A percentile compares a stretch with the other conserved stretches of the same genome.
Evolutionary conservation across 129 eudicot genomes (phyloP).

Genomic region (Scalesia atractyloides): DNA sequence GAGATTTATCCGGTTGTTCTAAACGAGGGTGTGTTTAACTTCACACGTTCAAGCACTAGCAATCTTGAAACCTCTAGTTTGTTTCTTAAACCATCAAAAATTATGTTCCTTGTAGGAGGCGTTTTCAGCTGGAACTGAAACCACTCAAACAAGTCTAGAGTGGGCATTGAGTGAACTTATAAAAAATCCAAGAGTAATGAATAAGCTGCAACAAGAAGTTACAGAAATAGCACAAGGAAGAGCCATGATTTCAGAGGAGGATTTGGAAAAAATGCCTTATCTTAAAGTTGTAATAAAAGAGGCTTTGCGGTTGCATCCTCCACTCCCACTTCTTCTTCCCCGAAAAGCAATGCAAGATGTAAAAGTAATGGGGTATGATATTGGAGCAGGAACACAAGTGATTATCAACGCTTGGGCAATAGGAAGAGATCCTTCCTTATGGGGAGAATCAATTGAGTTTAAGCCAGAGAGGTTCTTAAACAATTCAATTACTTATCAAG

Average conservation of each 20-base stretch:
- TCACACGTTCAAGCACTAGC: too few relatives aligned
- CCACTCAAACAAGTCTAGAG: not conserved
- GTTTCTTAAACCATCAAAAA: not conserved
- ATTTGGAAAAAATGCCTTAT: not conserved
- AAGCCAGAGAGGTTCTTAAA: not conserved
- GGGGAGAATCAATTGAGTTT: constrained; percentile 2
- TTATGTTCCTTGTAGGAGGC: not conserved
- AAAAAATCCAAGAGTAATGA: not conserved
- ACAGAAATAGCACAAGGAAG: not conserved
- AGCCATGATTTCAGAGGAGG: not conserved
- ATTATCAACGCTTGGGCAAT: constrained; percentile 7
- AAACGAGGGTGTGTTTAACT: too few relatives aligned
- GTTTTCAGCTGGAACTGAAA: not conserved
- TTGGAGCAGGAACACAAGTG: not conserved
- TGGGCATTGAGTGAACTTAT: not conserved
- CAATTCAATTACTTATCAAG: not conserved
- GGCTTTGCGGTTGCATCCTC: not conserved
- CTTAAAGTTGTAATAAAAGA: constrained; percentile 9
- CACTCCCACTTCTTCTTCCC: not conserved
- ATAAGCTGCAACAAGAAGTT: not conserved
- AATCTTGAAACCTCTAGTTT: too few relatives aligned
- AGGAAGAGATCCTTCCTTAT: constrained; percentile 4
- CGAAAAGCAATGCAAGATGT: not conserved
- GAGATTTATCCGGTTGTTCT: too few relatives aligned
- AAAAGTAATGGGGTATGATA: constrained; percentile 2